Base-by-base conservation (phyloP, 2,329 filamentous ascomycete species). In the Gaeumannomyces sp. region DNA sequence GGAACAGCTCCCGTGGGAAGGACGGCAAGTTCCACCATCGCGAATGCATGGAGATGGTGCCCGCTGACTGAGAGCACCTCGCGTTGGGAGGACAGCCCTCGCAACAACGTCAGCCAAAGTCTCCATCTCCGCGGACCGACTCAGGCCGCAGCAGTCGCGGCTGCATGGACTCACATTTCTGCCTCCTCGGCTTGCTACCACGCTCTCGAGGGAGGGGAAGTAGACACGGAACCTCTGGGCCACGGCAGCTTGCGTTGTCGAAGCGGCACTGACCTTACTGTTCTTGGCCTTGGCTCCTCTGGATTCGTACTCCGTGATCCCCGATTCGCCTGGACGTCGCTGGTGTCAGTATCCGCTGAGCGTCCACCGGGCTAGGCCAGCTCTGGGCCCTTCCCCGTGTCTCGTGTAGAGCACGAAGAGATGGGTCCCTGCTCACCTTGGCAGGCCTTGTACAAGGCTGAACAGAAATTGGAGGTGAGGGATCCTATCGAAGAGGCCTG, bases 401-500 rank as follows among this genome's bases (percentile, higher is more conserved):
- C 38, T 45, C 19, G 14, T 19, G 14, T 19, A 45, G 16, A 6
- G 38, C 38, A 19, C 14, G 14, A 45, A 16, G 38, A 16, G 14
- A 45, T 45, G 38, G n/a, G 25, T 16, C 8, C 11, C 58, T 7
- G 68, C 72, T 64, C 73, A 84, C 83, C 84, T 77, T 83, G 80
- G 70, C 83, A 82, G 57, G 84, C 81, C 66, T 79, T 77, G 71
- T 85, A 85, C 25, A 87, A 75, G 13, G 80, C 78, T 64, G 75
- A 75, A 33, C 97, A 75, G 66, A 96, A 86, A 8, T 85, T 82
- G 58, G 84, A 80, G 64, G 87, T 92, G 58, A 98, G 73, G 11
- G 86, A 86, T 25, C 94, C 95, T 6, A 98, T 77, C 0, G 94
- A 97, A 0, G 94, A 92, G 29, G 90, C 85, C 88, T 90, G 31